Conservation (phyloP, 176 grass and related monocot genomes). For the Cenchrus americanus region DNA sequence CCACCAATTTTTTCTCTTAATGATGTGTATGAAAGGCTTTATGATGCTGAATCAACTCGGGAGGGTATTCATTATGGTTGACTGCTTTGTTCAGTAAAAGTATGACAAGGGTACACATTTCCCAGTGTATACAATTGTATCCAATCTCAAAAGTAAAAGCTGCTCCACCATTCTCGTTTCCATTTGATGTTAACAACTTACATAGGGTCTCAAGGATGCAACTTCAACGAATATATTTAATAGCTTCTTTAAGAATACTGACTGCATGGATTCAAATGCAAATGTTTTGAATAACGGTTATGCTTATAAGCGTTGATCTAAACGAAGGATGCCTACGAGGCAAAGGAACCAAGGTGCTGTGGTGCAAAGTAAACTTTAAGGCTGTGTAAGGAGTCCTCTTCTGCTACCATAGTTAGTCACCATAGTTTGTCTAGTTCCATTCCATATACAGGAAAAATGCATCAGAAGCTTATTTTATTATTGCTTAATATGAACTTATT, state of each 20-base stretch:
- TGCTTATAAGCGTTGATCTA: neutral
- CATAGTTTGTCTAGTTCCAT: neutral
- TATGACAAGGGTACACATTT: neutral
- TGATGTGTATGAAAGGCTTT: neutral
- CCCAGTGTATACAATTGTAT: neutral
- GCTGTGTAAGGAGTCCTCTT: neutral
- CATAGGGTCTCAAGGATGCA: neutral
- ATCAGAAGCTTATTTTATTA: neutral
- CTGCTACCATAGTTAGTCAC: neutral
- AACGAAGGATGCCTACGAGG: neutral
- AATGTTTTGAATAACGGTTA: neutral
- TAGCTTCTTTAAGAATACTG: neutral
- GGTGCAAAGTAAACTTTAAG: slow-evolving; percentile 3
- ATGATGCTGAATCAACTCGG: neutral
- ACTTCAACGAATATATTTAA: neutral
- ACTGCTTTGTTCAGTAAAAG: neutral
- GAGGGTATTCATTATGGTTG: neutral
- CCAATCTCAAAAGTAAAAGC: neutral
- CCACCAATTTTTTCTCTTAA: neutral
- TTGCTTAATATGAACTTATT: neutral
- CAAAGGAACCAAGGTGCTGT: neutral
- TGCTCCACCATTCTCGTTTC: neutral
- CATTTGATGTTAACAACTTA: neutral
- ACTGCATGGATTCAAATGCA: neutral
- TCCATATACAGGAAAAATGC: neutral